Percentiles rank a stretch among this genome's conserved stretches.
phyloP scores from a whole-genome alignment of 2,329 filamentous ascomycete genomes.

The Penicillium olsonii region DNA sequence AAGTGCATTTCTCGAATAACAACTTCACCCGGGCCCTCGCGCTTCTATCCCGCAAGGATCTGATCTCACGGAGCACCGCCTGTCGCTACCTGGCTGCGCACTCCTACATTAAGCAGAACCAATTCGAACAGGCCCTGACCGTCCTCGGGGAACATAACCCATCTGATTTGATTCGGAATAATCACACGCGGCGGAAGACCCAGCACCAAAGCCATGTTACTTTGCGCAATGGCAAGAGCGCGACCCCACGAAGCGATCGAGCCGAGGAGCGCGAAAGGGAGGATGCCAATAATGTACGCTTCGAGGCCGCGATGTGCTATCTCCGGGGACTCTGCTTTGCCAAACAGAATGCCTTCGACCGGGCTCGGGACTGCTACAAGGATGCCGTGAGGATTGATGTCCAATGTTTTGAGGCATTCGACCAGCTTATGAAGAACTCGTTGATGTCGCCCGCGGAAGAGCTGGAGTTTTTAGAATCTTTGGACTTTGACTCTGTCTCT shows the following conservation, averaged over 20 bases:
- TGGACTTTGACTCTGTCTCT: slow-evolving; percentile 84
- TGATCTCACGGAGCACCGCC: slow-evolving; percentile 77
- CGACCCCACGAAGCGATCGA: slow-evolving; percentile 54
- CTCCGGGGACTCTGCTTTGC: slow-evolving; percentile 90
- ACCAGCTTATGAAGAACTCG: slow-evolving; percentile 95
- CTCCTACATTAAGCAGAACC: slow-evolving; percentile 88
- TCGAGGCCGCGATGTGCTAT: slow-evolving; percentile 97
- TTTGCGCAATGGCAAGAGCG: slow-evolving; percentile 48
- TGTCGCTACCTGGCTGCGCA: slow-evolving; percentile 92
- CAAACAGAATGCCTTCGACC: slow-evolving; percentile 95
- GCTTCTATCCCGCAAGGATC: slow-evolving; percentile 79
- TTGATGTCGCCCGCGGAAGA: slow-evolving; percentile 88
- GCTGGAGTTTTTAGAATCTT: slow-evolving; percentile 81
- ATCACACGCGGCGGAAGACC: slow-evolving; percentile 68
- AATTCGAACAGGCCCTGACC: slow-evolving; percentile 83
- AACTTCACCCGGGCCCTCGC: slow-evolving; percentile 92
- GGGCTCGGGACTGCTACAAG: slow-evolving; percentile 98
- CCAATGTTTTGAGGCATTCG: slow-evolving; percentile 97
- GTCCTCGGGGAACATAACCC: slow-evolving; percentile 92
- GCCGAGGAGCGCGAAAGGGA: slow-evolving; percentile 66
- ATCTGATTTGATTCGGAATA: slow-evolving; percentile 77
- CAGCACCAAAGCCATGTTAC: slow-evolving; percentile 61
- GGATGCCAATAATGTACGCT: slow-evolving; percentile 73
- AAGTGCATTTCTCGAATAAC: slow-evolving; percentile 92
- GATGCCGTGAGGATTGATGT: slow-evolving; percentile 95